Conservation (phyloP, 345 rosid species). For the Kandelia obovata region DNA sequence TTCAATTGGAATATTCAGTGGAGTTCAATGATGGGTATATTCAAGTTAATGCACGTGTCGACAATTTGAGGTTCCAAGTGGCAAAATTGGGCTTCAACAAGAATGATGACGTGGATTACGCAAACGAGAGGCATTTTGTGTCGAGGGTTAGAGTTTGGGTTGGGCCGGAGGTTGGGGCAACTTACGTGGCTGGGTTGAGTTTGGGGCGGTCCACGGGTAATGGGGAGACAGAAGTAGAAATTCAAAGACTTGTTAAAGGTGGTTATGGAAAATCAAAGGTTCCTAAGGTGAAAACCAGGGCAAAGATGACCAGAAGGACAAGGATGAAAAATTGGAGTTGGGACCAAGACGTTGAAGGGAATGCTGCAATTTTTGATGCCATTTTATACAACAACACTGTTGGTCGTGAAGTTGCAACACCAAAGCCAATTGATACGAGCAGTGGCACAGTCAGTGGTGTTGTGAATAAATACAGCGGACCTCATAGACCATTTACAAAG, state of each 20-base stretch:
- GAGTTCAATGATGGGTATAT: slow-evolving; percentile 51
- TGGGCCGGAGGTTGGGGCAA: slow-evolving; percentile 80
- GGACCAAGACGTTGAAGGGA: slow-evolving; percentile 82
- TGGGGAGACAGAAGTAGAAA: slow-evolving; percentile 46
- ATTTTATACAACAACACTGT: slow-evolving; percentile 49
- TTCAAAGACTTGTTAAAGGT: slow-evolving; percentile 39
- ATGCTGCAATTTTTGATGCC: slow-evolving; percentile 66
- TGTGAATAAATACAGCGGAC: slow-evolving; percentile 22
- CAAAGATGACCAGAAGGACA: slow-evolving; percentile 43
- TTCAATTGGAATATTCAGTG: slow-evolving; percentile 70
- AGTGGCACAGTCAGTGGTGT: neutral
- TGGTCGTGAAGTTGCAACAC: slow-evolving; percentile 42
- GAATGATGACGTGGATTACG: slow-evolving; percentile 28
- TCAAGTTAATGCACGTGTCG: slow-evolving; percentile 58
- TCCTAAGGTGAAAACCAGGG: slow-evolving; percentile 47
- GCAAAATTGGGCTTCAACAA: slow-evolving; percentile 52
- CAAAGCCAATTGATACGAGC: slow-evolving; percentile 13
- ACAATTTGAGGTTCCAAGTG: slow-evolving; percentile 76
- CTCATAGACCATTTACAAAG: slow-evolving; percentile 56
- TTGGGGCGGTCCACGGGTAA: slow-evolving; percentile 68
- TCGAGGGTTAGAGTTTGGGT: slow-evolving; percentile 66
- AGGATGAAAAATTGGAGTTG: slow-evolving; percentile 70
- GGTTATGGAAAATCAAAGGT: slow-evolving; percentile 38
- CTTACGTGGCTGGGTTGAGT: slow-evolving; percentile 62
- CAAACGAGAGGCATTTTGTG: slow-evolving; percentile 55